A percentile compares a stretch with the other conserved stretches of the same genome.
phyloP scores from a whole-genome alignment of 345 rosid genomes.

The Syzygium oleosum region DNA sequence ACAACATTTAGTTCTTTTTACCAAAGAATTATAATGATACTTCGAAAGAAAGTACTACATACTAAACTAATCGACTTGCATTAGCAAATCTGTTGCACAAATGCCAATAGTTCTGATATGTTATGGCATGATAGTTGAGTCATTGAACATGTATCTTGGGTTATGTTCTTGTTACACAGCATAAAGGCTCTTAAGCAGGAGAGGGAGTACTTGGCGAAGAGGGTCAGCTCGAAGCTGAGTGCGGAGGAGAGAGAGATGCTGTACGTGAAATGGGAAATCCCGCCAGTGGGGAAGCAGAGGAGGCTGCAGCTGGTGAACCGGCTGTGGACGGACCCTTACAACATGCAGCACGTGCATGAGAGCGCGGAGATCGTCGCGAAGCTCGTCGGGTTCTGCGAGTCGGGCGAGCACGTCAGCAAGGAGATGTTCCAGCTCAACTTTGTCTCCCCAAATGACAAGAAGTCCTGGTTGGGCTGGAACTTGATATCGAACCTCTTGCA shows the following conservation, averaged over 20 bases:
- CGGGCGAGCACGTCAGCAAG: conserved; percentile 60
- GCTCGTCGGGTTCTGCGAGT: conserved; percentile 85
- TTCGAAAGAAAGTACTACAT: not conserved
- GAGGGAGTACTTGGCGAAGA: conserved; percentile 79
- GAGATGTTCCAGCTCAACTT: conserved; percentile 92
- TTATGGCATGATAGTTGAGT: not conserved
- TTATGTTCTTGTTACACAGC: conserved; percentile 22
- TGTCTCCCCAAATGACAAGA: conserved; percentile 66
- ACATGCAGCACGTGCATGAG: conserved; percentile 62
- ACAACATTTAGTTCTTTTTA: not conserved
- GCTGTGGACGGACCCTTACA: conserved; percentile 78
- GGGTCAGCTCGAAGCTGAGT: conserved; percentile 64
- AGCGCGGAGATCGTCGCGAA: conserved; percentile 78
- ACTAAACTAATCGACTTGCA: not conserved
- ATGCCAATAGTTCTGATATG: not conserved
- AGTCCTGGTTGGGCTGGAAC: conserved; percentile 96
- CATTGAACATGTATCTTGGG: not conserved
- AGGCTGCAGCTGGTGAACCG: conserved; percentile 76
- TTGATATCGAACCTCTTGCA: conserved; percentile 69
- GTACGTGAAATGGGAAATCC: conserved; percentile 77
- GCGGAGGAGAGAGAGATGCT: conserved; percentile 74
- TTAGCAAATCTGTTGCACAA: not conserved
- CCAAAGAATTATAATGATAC: not conserved
- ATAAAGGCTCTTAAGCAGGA: conserved; percentile 79
- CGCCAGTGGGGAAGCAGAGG: conserved; percentile 78